A percentile compares a stretch with the other conserved stretches of the same genome.
Conservation (phyloP, 805 yeast genomes). For the Candida vartiovaarae region DNA sequence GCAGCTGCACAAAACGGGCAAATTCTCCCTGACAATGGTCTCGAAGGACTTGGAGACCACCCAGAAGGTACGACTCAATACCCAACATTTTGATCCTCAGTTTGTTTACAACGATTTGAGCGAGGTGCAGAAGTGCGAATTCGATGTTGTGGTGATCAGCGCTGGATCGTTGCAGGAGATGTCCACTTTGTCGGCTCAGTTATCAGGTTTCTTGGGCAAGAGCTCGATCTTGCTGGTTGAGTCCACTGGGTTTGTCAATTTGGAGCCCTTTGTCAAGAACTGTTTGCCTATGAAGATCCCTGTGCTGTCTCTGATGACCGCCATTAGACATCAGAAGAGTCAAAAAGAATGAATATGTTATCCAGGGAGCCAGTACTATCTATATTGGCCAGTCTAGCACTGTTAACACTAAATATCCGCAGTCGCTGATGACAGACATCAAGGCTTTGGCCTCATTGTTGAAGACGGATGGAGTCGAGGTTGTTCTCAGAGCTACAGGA, state of each 20-base stretch:
- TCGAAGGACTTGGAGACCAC: conserved; percentile 20
- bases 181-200: conserved; percentile 32
- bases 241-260: conserved; percentile 62
- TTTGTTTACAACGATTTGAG: neutral
- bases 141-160: conserved; percentile 41
- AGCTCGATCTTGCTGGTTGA: conserved; percentile 56
- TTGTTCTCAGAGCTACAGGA: conserved; percentile 29
- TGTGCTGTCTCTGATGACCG: conserved; percentile 19
- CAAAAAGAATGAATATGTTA: conserved; percentile 21
- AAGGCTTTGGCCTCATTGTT: conserved; percentile 30
- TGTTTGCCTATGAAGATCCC: conserved; percentile 36
- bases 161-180: conserved; percentile 46
- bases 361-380: conserved; percentile 8
- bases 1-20: conserved; percentile 42
- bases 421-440: conserved; percentile 27
- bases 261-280: conserved; percentile 66
- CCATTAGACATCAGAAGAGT: conserved; percentile 16
- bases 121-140: conserved; percentile 11
- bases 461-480: conserved; percentile 2
- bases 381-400: conserved; percentile 34
- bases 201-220: conserved; percentile 31
- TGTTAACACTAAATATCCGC: conserved; percentile 32
- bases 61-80: conserved; percentile 2
- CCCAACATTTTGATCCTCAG: conserved; percentile 3
- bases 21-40: conserved; percentile 35